Percentiles rank a stretch among this genome's conserved stretches.
Evolutionary conservation across 2,329 filamentous ascomycete genomes (phyloP).

Genomic region (Talaromyces sp.): DNA sequence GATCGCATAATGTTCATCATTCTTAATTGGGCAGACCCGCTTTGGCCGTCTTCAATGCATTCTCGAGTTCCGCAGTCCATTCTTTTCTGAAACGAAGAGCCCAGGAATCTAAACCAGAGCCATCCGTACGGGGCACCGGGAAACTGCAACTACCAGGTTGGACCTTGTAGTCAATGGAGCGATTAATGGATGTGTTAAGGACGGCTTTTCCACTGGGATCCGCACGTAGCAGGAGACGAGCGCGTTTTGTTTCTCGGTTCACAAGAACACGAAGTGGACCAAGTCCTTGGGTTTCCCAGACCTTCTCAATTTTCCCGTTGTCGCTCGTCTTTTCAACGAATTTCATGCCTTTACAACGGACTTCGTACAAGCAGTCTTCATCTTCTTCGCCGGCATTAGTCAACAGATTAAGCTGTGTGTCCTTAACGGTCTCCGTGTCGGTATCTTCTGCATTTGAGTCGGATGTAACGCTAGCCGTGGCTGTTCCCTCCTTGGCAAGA

Average conservation of each 20-base stretch:
- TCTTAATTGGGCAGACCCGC: slow-evolving; percentile 5
- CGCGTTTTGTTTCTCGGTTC: slow-evolving; percentile 64
- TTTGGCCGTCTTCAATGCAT: slow-evolving; percentile 15
- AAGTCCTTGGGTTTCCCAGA: slow-evolving; percentile 67
- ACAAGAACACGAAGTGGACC: slow-evolving; percentile 70
- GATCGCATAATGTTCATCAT: background rate
- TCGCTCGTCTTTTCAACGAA: slow-evolving; percentile 42
- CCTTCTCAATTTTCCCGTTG: slow-evolving; percentile 8
- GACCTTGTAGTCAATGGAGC: slow-evolving; percentile 60
- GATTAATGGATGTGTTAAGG: slow-evolving; percentile 65
- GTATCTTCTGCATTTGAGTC: slow-evolving; percentile 19
- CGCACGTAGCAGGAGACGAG: slow-evolving; percentile 68
- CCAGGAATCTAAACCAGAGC: slow-evolving; percentile 62
- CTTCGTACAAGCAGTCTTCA: slow-evolving; percentile 67
- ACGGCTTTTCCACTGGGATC: slow-evolving; percentile 71
- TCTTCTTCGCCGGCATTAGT: slow-evolving; percentile 67
- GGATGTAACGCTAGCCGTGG: slow-evolving; percentile 16
- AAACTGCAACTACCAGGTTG: slow-evolving; percentile 46
- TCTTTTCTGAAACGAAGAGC: slow-evolving; percentile 64
- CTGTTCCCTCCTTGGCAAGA: slow-evolving; percentile 25
- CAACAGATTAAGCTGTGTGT: slow-evolving; percentile 69
- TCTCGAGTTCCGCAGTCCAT: slow-evolving; percentile 44
- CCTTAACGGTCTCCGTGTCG: slow-evolving; percentile 28
- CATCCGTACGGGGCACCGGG: slow-evolving; percentile 53
- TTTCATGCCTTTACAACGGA: slow-evolving; percentile 67